Conservation (phyloP, 306 rosid genomes). For the Nissolia schottii region DNA sequence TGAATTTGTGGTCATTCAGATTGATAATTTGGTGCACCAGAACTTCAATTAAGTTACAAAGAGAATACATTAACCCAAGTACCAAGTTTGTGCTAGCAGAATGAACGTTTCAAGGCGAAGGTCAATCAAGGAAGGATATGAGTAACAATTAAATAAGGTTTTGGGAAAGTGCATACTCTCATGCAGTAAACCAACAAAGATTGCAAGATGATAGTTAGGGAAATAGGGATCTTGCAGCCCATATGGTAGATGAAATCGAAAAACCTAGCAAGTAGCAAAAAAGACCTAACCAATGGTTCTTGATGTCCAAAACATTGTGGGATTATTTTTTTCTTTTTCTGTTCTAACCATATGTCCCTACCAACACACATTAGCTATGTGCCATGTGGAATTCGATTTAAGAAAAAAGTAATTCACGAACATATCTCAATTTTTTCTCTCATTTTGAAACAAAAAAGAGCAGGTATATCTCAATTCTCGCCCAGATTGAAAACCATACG, state of each 20-base stretch:
- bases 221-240: background rate
- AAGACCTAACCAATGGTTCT: background rate
- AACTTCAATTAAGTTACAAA: background rate
- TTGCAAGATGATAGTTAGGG: background rate
- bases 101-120: background rate
- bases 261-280: background rate
- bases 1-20: background rate
- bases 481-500: too few species aligned
- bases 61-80: background rate
- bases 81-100: background rate
- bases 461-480: too few species aligned
- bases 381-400: too few species aligned
- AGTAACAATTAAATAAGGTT: background rate
- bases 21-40: background rate
- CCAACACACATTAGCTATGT: too few species aligned
- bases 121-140: background rate
- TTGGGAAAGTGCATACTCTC: background rate
- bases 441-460: too few species aligned
- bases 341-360: too few species aligned
- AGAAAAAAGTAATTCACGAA: background rate
- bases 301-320: background rate
- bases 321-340: too few species aligned
- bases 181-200: background rate
- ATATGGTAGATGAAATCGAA: slow-evolving; percentile 3
- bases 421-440: background rate